Conservation (phyloP, 352 stramenopile genomes). For the Phytophthora litchii region DNA sequence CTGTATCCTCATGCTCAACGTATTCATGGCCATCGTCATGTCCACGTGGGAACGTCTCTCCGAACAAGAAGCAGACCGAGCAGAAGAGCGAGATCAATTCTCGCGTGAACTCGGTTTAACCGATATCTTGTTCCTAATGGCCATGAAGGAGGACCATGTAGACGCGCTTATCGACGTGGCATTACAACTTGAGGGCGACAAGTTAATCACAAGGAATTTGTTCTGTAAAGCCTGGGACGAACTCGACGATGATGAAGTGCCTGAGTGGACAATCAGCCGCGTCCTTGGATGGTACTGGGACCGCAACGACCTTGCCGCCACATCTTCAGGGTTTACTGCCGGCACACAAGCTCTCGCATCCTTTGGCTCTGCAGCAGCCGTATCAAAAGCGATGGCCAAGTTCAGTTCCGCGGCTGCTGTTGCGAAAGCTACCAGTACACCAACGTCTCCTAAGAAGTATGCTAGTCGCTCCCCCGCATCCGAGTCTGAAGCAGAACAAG, state of each 20-base stretch:
- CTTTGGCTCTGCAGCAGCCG: constrained; percentile 26
- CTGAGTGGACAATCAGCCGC: constrained; percentile 40
- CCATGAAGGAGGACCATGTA: constrained; percentile 65
- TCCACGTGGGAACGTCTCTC: constrained; percentile 67
- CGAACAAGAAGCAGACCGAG: constrained; percentile 57
- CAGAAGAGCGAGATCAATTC: constrained; percentile 50
- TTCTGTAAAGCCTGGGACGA: constrained; percentile 57
- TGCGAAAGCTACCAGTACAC: constrained; percentile 6
- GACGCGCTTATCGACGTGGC: constrained; percentile 63
- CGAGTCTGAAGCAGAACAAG: constrained; percentile 26
- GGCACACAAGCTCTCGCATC: constrained; percentile 27
- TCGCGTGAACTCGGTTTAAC: constrained; percentile 43
- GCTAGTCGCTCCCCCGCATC: constrained; percentile 2
- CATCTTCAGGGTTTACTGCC: constrained; percentile 24
- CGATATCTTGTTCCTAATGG: constrained; percentile 58
- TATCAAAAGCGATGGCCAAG: constrained; percentile 35
- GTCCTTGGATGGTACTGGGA: constrained; percentile 76
- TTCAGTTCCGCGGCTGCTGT: constrained; percentile 26
- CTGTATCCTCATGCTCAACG: constrained; percentile 80
- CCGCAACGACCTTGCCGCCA: constrained; percentile 11
- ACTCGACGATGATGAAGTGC: constrained; percentile 45
- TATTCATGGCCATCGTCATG: constrained; percentile 84
- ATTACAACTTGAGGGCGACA: constrained; percentile 46
- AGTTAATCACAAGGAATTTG: constrained; percentile 36
- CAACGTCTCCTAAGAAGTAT: constrained; percentile 30